Evolutionary conservation across 139 green algal genomes (phyloP).

Genomic region (Picochlorum sp.): DNA sequence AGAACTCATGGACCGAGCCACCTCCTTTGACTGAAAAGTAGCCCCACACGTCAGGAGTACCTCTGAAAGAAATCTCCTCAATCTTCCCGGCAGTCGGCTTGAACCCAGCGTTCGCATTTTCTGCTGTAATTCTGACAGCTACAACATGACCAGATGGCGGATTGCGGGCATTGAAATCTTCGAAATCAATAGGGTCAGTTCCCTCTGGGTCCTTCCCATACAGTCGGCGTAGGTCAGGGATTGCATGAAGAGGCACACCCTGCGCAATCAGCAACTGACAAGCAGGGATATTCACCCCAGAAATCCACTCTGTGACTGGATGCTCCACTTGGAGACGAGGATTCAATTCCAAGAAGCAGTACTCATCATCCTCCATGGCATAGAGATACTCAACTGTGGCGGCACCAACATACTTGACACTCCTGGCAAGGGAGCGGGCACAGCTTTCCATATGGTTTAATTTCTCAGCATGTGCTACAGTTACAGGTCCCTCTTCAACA

Average conservation of each 20-base stretch:
- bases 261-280: constrained; percentile 86
- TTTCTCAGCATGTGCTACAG: constrained; percentile 39
- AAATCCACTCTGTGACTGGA: constrained; percentile 96
- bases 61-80: constrained; percentile 82
- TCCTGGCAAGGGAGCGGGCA: constrained; percentile 72
- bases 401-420: constrained; percentile 87
- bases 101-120: constrained; percentile 94
- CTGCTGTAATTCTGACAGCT: constrained; percentile 85
- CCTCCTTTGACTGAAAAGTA: constrained; percentile 95
- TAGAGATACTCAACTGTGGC: constrained; percentile 98
- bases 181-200: constrained; percentile 64
- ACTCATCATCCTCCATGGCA: constrained; percentile 61
- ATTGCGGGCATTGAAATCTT: constrained; percentile 40
- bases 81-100: constrained; percentile 91
- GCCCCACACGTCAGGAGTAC: constrained; percentile 82
- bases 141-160: constrained; percentile 66
- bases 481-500: constrained; percentile 90
- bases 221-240: constrained; percentile 75
- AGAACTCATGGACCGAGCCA: constrained; percentile 94
- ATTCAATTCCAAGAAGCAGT: constrained; percentile 98
- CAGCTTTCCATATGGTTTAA: constrained; percentile 74
- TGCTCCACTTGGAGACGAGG: constrained; percentile 97
- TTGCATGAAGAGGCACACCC: constrained; percentile 82
- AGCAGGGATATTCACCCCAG: constrained; percentile 86
- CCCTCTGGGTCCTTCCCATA: constrained; percentile 45